Conservation (phyloP, 148 eudicot genomes). For the Vaccinium darrowii region DNA sequence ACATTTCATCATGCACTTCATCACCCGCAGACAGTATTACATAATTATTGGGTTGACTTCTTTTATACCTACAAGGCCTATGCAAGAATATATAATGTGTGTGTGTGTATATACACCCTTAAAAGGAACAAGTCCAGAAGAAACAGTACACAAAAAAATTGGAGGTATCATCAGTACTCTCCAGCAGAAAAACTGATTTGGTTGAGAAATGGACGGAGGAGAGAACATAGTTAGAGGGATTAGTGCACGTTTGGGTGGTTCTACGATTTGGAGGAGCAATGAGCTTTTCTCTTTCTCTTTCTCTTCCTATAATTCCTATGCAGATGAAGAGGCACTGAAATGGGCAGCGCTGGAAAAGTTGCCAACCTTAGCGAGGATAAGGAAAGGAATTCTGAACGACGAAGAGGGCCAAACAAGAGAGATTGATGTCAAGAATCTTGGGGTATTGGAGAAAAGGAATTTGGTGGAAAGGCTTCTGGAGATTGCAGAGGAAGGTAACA, state of each 20-base stretch:
- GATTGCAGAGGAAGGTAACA: constrained; percentile 47
- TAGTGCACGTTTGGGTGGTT: neutral
- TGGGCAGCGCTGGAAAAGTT: constrained; percentile 60
- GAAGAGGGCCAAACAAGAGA: constrained; percentile 32
- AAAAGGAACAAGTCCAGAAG: neutral
- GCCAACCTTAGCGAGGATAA: constrained; percentile 45
- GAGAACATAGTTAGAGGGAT: neutral
- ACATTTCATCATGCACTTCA: neutral
- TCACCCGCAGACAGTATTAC: neutral
- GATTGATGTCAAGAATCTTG: constrained; percentile 42
- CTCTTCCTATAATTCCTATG: constrained; percentile 11
- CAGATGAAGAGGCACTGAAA: constrained; percentile 55
- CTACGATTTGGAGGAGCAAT: constrained; percentile 24
- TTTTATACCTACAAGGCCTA: no score
- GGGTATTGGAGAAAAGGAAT: constrained; percentile 32
- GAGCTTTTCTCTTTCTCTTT: constrained; percentile 33
- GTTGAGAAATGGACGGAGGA: neutral
- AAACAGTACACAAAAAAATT: neutral
- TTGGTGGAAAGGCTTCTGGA: constrained; percentile 40
- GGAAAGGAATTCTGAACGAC: constrained; percentile 45
- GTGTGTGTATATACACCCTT: no score
- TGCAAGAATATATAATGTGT: no score
- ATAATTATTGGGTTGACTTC: no score
- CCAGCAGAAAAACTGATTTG: neutral
- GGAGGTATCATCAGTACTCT: neutral